phyloP scores from a whole-genome alignment of 495 filamentous ascomycete genomes.

The Hypoxylon crocopeplum region DNA sequence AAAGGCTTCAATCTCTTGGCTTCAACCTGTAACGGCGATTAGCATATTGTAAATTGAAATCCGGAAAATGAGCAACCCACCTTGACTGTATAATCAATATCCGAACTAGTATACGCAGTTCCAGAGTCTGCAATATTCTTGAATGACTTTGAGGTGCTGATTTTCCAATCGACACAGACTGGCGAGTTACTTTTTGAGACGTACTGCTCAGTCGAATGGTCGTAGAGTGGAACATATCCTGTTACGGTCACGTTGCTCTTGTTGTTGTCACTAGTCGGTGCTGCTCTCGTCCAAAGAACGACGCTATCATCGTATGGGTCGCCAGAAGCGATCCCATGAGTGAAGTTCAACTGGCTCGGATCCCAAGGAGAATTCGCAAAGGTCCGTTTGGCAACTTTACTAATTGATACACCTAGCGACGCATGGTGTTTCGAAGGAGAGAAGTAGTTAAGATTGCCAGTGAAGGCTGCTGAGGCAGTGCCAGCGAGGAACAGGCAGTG shows the following conservation, averaged over 20 bases:
- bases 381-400: constrained; percentile 47
- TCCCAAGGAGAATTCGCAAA: constrained; percentile 46
- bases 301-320: constrained; percentile 68
- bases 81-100: constrained; percentile 73
- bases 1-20: constrained; percentile 61
- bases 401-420: constrained; percentile 60
- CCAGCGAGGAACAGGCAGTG: constrained; percentile 13
- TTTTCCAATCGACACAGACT: constrained; percentile 63
- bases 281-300: constrained; percentile 69
- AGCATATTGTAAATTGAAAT: constrained; percentile 1
- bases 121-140: constrained; percentile 52
- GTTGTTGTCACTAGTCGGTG: constrained; percentile 59
- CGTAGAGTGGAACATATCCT: constrained; percentile 62
- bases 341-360: constrained; percentile 60
- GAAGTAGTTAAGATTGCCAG: constrained; percentile 64
- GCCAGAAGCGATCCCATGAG: constrained; percentile 68
- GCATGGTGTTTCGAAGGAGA: constrained; percentile 66
- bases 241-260: constrained; percentile 60
- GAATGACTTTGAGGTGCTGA: constrained; percentile 47
- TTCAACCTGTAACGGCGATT: constrained; percentile 54
- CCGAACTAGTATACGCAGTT: constrained; percentile 64
- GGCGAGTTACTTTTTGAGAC: constrained; percentile 60
- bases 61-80: constrained; percentile 24
- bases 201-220: constrained; percentile 60
- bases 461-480: constrained; percentile 38